These are phyloP conservation scores for Thalassiosira pacifica DNA, from an alignment of 352 stramenopile species.

Conservation along the genomic window DNA sequence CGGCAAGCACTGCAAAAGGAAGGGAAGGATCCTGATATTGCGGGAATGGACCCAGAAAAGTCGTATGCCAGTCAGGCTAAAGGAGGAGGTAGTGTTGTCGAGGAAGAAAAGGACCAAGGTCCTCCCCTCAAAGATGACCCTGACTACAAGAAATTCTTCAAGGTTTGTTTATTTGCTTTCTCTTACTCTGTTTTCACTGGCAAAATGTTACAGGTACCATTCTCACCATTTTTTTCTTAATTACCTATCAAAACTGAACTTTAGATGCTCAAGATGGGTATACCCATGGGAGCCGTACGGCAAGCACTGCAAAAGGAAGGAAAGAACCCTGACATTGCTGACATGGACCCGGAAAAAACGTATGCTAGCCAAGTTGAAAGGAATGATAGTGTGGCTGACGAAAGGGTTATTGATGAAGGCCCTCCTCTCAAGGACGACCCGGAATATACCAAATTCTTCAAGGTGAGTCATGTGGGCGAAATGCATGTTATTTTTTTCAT, in stretches of 20 bases:
- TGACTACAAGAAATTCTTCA: constrained; percentile 89
- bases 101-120: constrained; percentile 34
- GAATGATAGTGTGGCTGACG: background rate
- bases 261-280: constrained; percentile 90
- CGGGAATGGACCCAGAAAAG: constrained; percentile 80
- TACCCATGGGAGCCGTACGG: constrained; percentile 89
- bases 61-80: constrained; percentile 59
- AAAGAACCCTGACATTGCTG: constrained; percentile 71
- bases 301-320: constrained; percentile 94
- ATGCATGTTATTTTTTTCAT: no score
- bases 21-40: constrained; percentile 76
- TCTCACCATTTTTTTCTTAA: no score
- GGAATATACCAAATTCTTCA: constrained; percentile 90
- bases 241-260: no score
- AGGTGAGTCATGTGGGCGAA: constrained; percentile 93
- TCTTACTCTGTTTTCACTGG: no score
- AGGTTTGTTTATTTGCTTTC: constrained; percentile 61
- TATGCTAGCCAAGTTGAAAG: constrained; percentile 52
- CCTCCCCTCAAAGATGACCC: constrained; percentile 53
- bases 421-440: constrained; percentile 79
- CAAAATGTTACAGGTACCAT: no score
- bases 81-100: constrained; percentile 1
- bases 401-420: constrained; percentile 8
- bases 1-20: constrained; percentile 92
- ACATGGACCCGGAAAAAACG: constrained; percentile 75